phyloP scores from a whole-genome alignment of 140 eudicot genomes.

The Ambrosia hybrid region DNA sequence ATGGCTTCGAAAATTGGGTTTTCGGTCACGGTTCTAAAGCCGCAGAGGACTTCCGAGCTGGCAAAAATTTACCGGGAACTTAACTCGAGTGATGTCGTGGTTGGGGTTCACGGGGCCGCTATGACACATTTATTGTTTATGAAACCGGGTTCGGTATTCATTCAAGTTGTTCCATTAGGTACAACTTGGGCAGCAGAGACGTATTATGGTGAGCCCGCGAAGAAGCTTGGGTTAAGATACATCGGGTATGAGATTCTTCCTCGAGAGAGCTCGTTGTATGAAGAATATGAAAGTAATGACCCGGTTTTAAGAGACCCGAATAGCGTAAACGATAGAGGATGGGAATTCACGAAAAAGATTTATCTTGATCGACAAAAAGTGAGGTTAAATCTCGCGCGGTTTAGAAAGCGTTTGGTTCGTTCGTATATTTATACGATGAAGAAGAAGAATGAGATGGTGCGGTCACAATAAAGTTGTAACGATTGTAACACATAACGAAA shows the following conservation, averaged over 20 bases:
- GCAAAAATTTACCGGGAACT: slow-evolving; percentile 39
- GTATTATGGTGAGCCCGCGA: slow-evolving; percentile 57
- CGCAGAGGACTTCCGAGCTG: slow-evolving; percentile 37
- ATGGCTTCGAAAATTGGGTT: slow-evolving; percentile 48
- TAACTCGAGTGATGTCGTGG: slow-evolving; percentile 55
- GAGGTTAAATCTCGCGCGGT: slow-evolving; percentile 45
- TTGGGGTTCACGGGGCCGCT: slow-evolving; percentile 80
- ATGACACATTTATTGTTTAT: slow-evolving; percentile 62
- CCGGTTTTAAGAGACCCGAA: slow-evolving; percentile 53
- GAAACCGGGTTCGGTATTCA: slow-evolving; percentile 46
- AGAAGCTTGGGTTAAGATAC: slow-evolving; percentile 47
- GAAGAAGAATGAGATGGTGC: slow-evolving; percentile 28
- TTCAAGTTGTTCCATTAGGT: slow-evolving; percentile 63
- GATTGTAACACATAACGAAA: neutral
- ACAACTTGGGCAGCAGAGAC: slow-evolving; percentile 56
- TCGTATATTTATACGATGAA: slow-evolving; percentile 45
- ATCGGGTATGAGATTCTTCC: slow-evolving; percentile 49
- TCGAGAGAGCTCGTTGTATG: slow-evolving; percentile 49
- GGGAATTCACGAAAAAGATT: slow-evolving; percentile 50
- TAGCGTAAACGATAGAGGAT: slow-evolving; percentile 45
- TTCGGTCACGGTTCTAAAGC: slow-evolving; percentile 41
- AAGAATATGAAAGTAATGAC: slow-evolving; percentile 42
- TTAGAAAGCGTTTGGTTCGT: slow-evolving; percentile 45
- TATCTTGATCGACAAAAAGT: slow-evolving; percentile 58
- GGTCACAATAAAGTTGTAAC: slow-evolving; percentile 18